phyloP scores from a whole-genome alignment of 768 basidiomycete genomes.

The Agrocybe praecox region DNA sequence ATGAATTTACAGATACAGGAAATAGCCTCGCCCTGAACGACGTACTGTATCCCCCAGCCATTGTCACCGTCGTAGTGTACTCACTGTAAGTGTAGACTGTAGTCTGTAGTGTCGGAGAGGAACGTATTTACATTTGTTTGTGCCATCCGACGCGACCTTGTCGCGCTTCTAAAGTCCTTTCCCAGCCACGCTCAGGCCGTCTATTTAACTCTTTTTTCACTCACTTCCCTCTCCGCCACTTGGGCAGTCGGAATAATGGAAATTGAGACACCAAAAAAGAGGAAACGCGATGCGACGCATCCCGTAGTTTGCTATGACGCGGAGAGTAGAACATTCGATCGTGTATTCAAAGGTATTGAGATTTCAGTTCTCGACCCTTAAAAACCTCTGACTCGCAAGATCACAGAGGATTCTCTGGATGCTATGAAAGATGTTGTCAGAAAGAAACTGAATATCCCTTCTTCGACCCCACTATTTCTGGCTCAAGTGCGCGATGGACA shows the following conservation, averaged over 20 bases:
- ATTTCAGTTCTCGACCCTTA: conserved; percentile 3
- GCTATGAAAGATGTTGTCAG: conserved; percentile 60
- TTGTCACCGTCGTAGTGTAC: conserved; percentile 24
- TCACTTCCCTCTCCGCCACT: not conserved
- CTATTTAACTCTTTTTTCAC: conserved; percentile 15
- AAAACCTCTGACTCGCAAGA: not conserved
- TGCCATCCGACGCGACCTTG: conserved; percentile 19
- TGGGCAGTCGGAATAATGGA: not conserved
- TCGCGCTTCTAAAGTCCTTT: conserved; percentile 8
- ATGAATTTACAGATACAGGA: conserved; percentile 2
- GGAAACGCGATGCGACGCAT: conserved; percentile 40
- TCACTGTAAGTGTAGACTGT: too few relatives aligned
- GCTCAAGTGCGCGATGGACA: conserved; percentile 56
- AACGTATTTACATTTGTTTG: conserved; percentile 38
- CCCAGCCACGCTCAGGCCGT: conserved; percentile 8
- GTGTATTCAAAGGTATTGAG: conserved; percentile 52
- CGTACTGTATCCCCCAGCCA: conserved; percentile 46
- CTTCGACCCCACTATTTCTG: conserved; percentile 36
- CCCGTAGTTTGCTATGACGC: conserved; percentile 50
- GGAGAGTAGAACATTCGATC: conserved; percentile 47
- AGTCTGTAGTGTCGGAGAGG: conserved; percentile 17
- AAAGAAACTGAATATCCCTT: conserved; percentile 58
- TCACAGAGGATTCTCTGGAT: conserved; percentile 61
- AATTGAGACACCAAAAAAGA: conserved; percentile 44
- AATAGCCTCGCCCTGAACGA: conserved; percentile 1